Conservation (phyloP, 2,329 filamentous ascomycete species). For the Chaetothyriales sp. region DNA sequence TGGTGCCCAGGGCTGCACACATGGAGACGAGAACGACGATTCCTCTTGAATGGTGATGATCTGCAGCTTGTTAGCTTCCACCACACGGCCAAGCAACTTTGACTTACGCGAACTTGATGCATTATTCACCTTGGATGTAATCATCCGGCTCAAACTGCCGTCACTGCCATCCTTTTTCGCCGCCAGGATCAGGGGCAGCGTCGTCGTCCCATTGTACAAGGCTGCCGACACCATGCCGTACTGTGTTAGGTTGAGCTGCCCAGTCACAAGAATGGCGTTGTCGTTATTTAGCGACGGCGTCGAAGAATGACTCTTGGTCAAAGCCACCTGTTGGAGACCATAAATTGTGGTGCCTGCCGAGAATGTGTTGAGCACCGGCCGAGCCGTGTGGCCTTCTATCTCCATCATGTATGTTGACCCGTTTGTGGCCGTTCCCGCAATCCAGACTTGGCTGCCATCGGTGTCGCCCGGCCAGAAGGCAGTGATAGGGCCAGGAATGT, state of each 20-base stretch:
- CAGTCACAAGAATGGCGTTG: slow-evolving; percentile 71
- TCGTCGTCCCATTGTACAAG: slow-evolving; percentile 69
- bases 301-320: slow-evolving; percentile 53
- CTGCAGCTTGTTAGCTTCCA: slow-evolving; percentile 15
- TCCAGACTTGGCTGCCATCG: slow-evolving; percentile 65
- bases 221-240: slow-evolving; percentile 77
- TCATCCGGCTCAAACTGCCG: slow-evolving; percentile 67
- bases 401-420: slow-evolving; percentile 67
- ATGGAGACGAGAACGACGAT: slow-evolving; percentile 35
- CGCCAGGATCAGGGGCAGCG: slow-evolving; percentile 69
- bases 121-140: slow-evolving; percentile 67
- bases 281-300: slow-evolving; percentile 51
- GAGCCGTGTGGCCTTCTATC: slow-evolving; percentile 62
- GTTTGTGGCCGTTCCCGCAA: slow-evolving; percentile 56
- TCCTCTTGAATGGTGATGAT: slow-evolving; percentile 29
- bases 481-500: slow-evolving; percentile 67
- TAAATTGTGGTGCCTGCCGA: slow-evolving; percentile 54
- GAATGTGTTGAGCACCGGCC: slow-evolving; percentile 49
- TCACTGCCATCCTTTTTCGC: slow-evolving; percentile 49
- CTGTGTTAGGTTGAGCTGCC: slow-evolving; percentile 58
- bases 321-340: slow-evolving; percentile 66
- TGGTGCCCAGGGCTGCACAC: slow-evolving; percentile 33
- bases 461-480: slow-evolving; percentile 61
- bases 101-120: slow-evolving; percentile 23
- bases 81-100: neutral